phyloP scores from a whole-genome alignment of 2,329 filamentous ascomycete genomes.

The Neofusicoccum laricinum region DNA sequence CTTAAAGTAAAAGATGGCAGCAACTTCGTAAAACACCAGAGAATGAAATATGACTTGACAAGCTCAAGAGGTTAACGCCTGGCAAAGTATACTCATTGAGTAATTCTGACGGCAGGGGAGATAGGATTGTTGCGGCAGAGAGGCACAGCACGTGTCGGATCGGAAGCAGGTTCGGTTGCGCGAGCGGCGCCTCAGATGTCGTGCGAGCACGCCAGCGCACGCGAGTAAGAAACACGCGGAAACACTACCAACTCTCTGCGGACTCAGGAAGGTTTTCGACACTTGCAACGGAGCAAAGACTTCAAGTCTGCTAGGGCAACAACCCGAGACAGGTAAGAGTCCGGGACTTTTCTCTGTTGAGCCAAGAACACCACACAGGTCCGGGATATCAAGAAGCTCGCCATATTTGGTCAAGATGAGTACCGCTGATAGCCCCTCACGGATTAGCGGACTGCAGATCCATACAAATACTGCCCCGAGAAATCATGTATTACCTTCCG shows the following conservation, averaged over 20 bases:
- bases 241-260: neutral
- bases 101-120: neutral
- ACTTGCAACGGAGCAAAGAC: neutral
- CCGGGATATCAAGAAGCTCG: neutral
- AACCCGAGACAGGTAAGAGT: neutral
- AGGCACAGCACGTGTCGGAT: neutral
- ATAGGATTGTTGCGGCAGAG: neutral
- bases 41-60: no score
- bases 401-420: neutral
- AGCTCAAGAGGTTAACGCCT: no score
- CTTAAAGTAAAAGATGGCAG: no score
- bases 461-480: neutral
- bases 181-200: constrained; percentile 9
- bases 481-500: neutral
- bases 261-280: neutral
- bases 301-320: neutral
- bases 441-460: neutral
- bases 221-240: constrained; percentile 12
- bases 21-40: no score
- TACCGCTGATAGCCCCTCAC: neutral
- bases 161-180: constrained; percentile 2
- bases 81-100: neutral
- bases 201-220: constrained; percentile 16
- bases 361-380: neutral
- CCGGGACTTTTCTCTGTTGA: neutral